Conservation (phyloP, 2,329 filamentous ascomycete species). For the Alternaria alternata region DNA sequence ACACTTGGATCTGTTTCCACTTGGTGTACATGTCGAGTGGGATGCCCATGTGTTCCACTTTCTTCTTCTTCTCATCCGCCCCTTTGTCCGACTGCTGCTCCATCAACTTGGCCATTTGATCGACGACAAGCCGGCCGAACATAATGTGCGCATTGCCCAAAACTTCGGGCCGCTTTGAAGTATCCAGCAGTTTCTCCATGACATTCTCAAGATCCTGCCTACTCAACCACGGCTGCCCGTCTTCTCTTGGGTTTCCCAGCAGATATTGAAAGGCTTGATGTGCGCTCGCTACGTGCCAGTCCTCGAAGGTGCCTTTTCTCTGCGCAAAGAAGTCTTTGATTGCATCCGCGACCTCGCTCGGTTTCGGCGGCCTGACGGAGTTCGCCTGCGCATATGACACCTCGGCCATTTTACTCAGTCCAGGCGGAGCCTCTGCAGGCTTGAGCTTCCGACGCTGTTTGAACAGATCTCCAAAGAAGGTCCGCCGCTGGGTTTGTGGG, state of each 20-base stretch:
- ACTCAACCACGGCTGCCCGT: slow-evolving; percentile 45
- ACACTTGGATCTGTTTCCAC: slow-evolving; percentile 25
- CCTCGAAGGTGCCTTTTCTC: slow-evolving; percentile 33
- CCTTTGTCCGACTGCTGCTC: slow-evolving; percentile 6
- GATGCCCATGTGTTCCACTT: slow-evolving; percentile 6
- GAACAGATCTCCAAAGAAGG: slow-evolving; percentile 71
- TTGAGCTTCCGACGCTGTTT: slow-evolving; percentile 67
- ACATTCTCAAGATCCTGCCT: slow-evolving; percentile 26
- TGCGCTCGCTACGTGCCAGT: slow-evolving; percentile 62
- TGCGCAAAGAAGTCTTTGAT: slow-evolving; percentile 41
- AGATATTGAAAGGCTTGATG: slow-evolving; percentile 69
- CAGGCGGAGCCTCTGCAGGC: slow-evolving; percentile 71
- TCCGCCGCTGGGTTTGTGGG: slow-evolving; percentile 55
- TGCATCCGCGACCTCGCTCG: slow-evolving; percentile 69
- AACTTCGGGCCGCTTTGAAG: slow-evolving; percentile 45
- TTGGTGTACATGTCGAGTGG: slow-evolving; percentile 11
- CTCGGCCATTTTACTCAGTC: slow-evolving; percentile 75
- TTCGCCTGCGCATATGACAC: slow-evolving; percentile 70
- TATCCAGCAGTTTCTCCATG: slow-evolving; percentile 16
- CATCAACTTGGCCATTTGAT: slow-evolving; percentile 23
- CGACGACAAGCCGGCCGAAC: slow-evolving; percentile 52
- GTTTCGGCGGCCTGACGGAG: slow-evolving; percentile 69
- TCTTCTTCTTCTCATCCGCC: not conserved
- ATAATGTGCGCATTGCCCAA: slow-evolving; percentile 50
- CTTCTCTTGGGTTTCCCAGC: slow-evolving; percentile 42